Evolutionary conservation across 2,329 filamentous ascomycete genomes (phyloP), one percentile per base, ranked within the genome.

Genomic region (Drechslerella stenobrocha): DNA sequence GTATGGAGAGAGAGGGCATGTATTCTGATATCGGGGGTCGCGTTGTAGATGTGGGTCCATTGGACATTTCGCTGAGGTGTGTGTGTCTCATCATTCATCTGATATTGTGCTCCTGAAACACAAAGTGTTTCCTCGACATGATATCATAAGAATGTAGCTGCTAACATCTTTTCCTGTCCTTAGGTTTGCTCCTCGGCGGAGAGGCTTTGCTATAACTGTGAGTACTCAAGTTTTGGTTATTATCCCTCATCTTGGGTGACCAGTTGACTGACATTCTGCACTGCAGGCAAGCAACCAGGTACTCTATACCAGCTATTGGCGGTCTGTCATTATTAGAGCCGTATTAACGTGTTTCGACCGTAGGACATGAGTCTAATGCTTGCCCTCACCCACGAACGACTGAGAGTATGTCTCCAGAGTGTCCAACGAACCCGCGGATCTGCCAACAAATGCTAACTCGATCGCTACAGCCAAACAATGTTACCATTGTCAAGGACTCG

Each of bases 171-270:
- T 8, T 6, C 1, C 20, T 22, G 20, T 34, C 13, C 81, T 76
- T 91, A 97, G 83, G 91, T 96, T 73, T 98, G 93, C 87, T 93
- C 92, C 70, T 96, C 92, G 67, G 88, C 91, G 67, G 92, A 98
- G 83, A 89, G 93, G 76, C 88, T 98, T 75, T 98, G 93, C 87
- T 98, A 98, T 82, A 98, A 98, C 83, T 98, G 93, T 91, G 82
- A 78, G 87, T 80, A 13, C 11, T 20, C 53, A 52, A 34, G 4
- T 5, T 20, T n/a, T n/a, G n/a, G n/a, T n/a, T n/a, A n/a, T n/a
- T n/a, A n/a, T n/a, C n/a, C n/a, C n/a, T n/a, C n/a, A n/a, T n/a
- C n/a, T n/a, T n/a, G n/a, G n/a, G n/a, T n/a, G n/a, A n/a, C n/a
- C n/a, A 6, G 8, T 11, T 23, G 13, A n/a, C 45, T 63, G 42